Percentiles rank a stretch among this genome's conserved stretches.
Conservation (phyloP, 495 filamentous ascomycete genomes). For the Aspergillus ostianus region DNA sequence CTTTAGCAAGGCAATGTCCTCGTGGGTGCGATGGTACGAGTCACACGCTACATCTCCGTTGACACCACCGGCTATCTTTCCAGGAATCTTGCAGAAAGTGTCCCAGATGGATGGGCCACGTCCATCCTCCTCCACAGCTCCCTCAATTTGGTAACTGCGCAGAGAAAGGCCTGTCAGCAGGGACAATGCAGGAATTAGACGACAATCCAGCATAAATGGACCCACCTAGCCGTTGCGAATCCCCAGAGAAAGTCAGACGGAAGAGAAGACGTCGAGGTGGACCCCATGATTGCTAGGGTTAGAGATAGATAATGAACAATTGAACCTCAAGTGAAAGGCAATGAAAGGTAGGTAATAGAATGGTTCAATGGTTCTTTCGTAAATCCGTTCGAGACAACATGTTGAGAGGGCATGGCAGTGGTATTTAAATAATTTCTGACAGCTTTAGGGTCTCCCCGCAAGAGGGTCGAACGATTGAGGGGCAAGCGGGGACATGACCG, state of each 20-base stretch:
- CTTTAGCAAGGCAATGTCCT: slow-evolving; percentile 74
- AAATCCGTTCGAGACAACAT: background rate
- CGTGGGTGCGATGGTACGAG: slow-evolving; percentile 69
- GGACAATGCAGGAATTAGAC: background rate
- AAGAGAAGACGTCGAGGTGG: slow-evolving; percentile 41
- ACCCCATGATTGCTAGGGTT: slow-evolving; percentile 30
- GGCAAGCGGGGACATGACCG: slow-evolving; percentile 9
- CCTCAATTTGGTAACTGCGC: slow-evolving; percentile 73
- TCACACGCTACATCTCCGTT: slow-evolving; percentile 72
- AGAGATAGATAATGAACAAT: slow-evolving; percentile 4
- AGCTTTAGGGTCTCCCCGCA: background rate
- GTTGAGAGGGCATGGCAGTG: background rate
- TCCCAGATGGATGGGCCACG: slow-evolving; percentile 77
- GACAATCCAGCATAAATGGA: slow-evolving; percentile 10
- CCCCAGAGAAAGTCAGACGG: slow-evolving; percentile 79
- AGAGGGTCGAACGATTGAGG: slow-evolving; percentile 3
- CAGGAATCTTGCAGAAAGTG: slow-evolving; percentile 68
- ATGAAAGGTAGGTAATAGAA: slow-evolving; percentile 53
- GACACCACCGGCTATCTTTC: slow-evolving; percentile 70
- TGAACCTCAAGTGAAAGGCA: slow-evolving; percentile 43
- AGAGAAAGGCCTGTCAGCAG: background rate
- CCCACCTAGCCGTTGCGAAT: slow-evolving; percentile 74
- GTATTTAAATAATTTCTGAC: slow-evolving; percentile 10
- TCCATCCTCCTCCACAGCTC: slow-evolving; percentile 63
- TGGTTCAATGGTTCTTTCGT: background rate